Base-by-base conservation (phyloP, 129 eudicot species). In the Glebionis coronaria region DNA sequence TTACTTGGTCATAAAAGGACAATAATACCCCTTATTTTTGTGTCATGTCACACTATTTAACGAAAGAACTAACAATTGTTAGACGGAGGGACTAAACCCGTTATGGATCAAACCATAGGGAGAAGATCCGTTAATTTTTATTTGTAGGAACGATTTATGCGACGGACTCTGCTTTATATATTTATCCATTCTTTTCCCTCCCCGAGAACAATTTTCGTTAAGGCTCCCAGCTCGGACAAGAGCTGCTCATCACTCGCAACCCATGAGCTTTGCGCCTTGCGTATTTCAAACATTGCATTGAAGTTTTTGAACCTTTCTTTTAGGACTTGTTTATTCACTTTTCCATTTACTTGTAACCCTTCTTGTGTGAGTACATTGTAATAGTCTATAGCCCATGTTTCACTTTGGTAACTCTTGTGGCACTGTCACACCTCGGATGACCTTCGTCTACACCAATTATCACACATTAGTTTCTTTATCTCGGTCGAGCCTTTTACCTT, bases 371-470 rank as follows among this genome's bases (percentile, higher is more conserved):
- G n/a, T 44, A 56, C 82, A 78, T 28, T 86, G 88, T 52, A 93
- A 64, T 14, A 93, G 65, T 28, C 82, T n/a, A n/a, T 77, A 0
- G 74, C 78, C 90, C 96, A 93, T 10, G 98, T 86, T 40, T 93
- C 98, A n/a, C 98, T 62, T 31, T 93, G 98, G 68, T 93, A 93
- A 12, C 72, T 86, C 79, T 82, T 93, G 82, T 93, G 98, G 76
- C 77, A 88, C 9, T 85, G 82, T 15, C 98, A 79, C 2, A 93
- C 87, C 65, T 77, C 87, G 4, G 97, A 76, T 1, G 98, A 93
- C 63, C 84, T 74, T 21, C 78, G 61, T 59, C 98, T 61, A 25
- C 89, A 83, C 88, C 86, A 93, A 12, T 64, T 78, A 53, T 86
- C 90, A 0, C 96, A 97, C 85, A 93, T 83, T 44, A 84, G 67